Percentiles rank a stretch among this genome's conserved stretches.
phyloP scores from a whole-genome alignment of 2,329 filamentous ascomycete genomes.

The Alternaria incomplexa region DNA sequence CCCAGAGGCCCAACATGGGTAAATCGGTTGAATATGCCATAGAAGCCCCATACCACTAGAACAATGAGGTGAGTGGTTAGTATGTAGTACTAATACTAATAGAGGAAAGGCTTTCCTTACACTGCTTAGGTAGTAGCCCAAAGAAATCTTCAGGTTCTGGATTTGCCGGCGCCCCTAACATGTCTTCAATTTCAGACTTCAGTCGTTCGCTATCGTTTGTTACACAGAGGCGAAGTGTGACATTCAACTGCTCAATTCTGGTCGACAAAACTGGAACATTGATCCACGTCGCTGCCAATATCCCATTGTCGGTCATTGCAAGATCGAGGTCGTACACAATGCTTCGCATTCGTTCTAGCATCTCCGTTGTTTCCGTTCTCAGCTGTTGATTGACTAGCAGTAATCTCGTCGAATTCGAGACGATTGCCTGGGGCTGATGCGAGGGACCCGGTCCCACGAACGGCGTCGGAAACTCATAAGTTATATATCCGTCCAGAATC shows the following conservation, averaged over 20 bases:
- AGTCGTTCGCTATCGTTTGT: neutral
- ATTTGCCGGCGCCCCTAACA: neutral
- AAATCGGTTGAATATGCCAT: neutral
- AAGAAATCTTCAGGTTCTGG: neutral
- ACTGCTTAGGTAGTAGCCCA: neutral
- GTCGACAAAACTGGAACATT: conserved; percentile 12
- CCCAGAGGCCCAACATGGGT: neutral
- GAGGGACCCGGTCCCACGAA: neutral
- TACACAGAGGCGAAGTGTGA: conserved; percentile 17
- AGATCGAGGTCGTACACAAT: conserved; percentile 16
- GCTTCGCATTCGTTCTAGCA: neutral
- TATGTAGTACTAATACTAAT: neutral
- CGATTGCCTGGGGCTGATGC: neutral
- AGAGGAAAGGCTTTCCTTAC: neutral
- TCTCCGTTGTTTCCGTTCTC: conserved; percentile 11
- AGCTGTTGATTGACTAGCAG: conserved; percentile 21
- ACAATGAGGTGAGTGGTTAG: neutral
- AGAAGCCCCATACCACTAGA: neutral
- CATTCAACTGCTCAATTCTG: conserved; percentile 12
- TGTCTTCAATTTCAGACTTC: neutral
- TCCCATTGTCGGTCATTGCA: conserved; percentile 18
- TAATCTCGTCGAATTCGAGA: conserved; percentile 4
- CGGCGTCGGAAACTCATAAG: neutral
- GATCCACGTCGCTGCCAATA: conserved; percentile 20
- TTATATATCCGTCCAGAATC: neutral